Conservation (phyloP, 2,329 filamentous ascomycete species). For the Sarocladium brachiariae region DNA sequence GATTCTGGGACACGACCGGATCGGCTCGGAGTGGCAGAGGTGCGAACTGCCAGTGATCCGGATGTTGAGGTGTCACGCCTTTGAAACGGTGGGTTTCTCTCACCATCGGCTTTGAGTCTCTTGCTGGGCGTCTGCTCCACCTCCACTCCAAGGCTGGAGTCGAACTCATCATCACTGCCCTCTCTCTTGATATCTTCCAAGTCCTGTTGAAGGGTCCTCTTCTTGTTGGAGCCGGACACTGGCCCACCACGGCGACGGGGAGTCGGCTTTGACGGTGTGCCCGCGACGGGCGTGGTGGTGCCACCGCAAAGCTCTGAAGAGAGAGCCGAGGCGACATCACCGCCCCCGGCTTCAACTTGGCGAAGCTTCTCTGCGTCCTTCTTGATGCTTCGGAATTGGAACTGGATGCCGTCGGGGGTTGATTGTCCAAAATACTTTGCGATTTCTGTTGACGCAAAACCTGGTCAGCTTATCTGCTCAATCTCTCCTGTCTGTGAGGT, state of each 20-base stretch:
- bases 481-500: too few relatives aligned
- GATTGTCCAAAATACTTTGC: slow-evolving; percentile 54
- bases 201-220: slow-evolving; percentile 19
- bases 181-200: slow-evolving; percentile 13
- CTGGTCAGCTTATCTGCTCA: background rate
- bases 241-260: slow-evolving; percentile 14
- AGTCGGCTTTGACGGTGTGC: slow-evolving; percentile 18
- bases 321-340: slow-evolving; percentile 32
- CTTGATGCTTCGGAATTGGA: slow-evolving; percentile 53
- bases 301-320: background rate
- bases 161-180: slow-evolving; percentile 16
- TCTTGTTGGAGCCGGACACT: slow-evolving; percentile 18
- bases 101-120: slow-evolving; percentile 17
- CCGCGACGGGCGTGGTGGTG: background rate
- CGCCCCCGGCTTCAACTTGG: slow-evolving; percentile 34
- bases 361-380: slow-evolving; percentile 42
- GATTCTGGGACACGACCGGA: background rate
- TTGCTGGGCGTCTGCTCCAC: slow-evolving; percentile 29
- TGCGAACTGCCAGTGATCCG: background rate
- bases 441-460: slow-evolving; percentile 40
- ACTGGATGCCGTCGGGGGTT: slow-evolving; percentile 50
- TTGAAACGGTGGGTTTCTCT: background rate
- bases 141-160: slow-evolving; percentile 25
- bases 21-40: background rate
- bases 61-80: background rate